Conservation (phyloP, 106 monocot genomes). For the Apostasia shenzhenica region DNA sequence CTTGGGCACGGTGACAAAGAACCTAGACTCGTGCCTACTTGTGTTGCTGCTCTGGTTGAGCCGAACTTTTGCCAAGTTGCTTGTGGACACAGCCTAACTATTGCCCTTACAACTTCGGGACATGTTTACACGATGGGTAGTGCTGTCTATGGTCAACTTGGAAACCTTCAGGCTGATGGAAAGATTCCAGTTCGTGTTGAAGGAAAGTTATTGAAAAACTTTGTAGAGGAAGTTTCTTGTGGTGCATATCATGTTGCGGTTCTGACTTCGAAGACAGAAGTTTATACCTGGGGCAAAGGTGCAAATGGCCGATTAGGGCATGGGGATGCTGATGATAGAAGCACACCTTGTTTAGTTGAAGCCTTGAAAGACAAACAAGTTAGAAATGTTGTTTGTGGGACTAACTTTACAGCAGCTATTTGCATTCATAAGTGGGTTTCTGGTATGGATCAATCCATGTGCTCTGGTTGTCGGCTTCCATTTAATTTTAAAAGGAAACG, state of each 20-base stretch:
- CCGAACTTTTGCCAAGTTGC: constrained; percentile 77
- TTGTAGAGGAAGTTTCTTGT: constrained; percentile 71
- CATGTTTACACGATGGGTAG: constrained; percentile 83
- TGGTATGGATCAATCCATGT: constrained; percentile 89
- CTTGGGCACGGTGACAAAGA: constrained; percentile 85
- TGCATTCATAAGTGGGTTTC: constrained; percentile 81
- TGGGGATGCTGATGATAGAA: constrained; percentile 66
- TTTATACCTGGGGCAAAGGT: constrained; percentile 87
- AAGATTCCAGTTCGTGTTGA: constrained; percentile 63
- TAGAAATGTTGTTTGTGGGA: constrained; percentile 63
- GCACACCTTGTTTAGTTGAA: constrained; percentile 57
- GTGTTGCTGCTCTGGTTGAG: constrained; percentile 66
- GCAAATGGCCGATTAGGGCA: constrained; percentile 77
- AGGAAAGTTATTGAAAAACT: constrained; percentile 61
- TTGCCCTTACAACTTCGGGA: constrained; percentile 65
- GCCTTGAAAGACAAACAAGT: constrained; percentile 82
- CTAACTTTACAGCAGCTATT: constrained; percentile 74
- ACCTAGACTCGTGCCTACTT: constrained; percentile 64
- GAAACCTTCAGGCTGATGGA: constrained; percentile 64
- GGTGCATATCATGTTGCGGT: constrained; percentile 84
- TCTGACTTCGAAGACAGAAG: constrained; percentile 78
- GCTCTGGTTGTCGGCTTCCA: constrained; percentile 84
- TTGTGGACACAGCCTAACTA: constrained; percentile 77
- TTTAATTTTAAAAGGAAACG: constrained; percentile 98
- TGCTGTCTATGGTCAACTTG: constrained; percentile 79